These are phyloP conservation scores for Erodium moschatum DNA, from an alignment of 441 rosid genomes.

Conservation along the genomic window DNA sequence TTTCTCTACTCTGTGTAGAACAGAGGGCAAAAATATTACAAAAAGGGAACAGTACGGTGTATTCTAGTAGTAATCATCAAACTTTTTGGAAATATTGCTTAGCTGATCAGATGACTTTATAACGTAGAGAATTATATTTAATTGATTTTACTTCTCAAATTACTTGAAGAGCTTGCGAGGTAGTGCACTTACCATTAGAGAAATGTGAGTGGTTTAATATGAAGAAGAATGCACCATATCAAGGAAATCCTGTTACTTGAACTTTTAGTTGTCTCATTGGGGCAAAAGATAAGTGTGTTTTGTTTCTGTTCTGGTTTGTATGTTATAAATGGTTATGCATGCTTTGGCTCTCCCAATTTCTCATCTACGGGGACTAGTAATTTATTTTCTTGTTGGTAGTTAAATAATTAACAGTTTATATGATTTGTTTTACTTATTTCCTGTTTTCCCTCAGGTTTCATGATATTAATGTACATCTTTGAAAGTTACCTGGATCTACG, in stretches of 20 bases:
- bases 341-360: neutral
- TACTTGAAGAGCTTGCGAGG: neutral
- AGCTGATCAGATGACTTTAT: neutral
- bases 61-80: neutral
- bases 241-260: neutral
- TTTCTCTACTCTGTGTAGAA: neutral
- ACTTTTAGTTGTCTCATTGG: neutral
- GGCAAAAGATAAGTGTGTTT: neutral
- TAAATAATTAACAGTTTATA: neutral
- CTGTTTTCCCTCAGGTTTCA: slow-evolving; percentile 50
- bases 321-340: neutral
- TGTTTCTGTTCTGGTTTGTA: neutral
- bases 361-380: neutral
- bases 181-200: neutral
- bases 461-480: slow-evolving; percentile 76
- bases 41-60: neutral
- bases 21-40: neutral
- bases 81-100: neutral
- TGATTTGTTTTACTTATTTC: neutral
- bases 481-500: slow-evolving; percentile 80
- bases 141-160: neutral
- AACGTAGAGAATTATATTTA: neutral
- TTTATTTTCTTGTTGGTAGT: neutral
- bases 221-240: neutral
- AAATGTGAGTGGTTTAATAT: neutral